Conservation (phyloP, 2,329 filamentous ascomycete genomes). For the Zymoseptoria tritici region DNA sequence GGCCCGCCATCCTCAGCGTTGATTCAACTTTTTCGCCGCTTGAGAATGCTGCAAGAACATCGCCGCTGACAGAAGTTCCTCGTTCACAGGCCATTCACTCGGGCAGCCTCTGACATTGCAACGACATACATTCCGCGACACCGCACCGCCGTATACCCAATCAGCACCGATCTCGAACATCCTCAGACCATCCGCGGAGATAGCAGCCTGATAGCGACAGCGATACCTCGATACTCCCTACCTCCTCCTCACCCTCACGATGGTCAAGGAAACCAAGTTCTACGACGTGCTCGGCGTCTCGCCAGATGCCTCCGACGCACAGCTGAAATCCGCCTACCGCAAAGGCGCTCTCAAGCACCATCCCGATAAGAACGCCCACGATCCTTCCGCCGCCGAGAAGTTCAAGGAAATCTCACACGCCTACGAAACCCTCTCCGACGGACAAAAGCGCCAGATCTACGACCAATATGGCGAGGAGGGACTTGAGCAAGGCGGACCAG, state of each 20-base stretch:
- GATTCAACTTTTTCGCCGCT: neutral
- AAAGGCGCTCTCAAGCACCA: conserved; percentile 76
- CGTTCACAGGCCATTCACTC: neutral
- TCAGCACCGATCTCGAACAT: neutral
- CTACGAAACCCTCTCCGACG: conserved; percentile 88
- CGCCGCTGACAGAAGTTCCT: neutral
- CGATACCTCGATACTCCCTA: neutral
- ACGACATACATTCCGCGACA: neutral
- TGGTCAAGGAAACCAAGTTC: conserved; percentile 72
- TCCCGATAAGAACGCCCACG: conserved; percentile 93
- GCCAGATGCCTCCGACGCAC: conserved; percentile 70
- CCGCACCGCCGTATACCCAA: neutral
- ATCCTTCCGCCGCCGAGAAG: conserved; percentile 88
- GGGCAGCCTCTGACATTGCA: neutral
- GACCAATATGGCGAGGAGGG: conserved; percentile 98
- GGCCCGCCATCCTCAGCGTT: neutral
- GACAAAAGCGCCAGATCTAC: conserved; percentile 85
- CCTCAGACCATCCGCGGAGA: neutral
- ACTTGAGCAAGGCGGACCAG: conserved; percentile 73
- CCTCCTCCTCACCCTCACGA: conserved; percentile 37
- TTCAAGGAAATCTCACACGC: conserved; percentile 97
- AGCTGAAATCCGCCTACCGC: conserved; percentile 89
- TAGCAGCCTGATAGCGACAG: conserved; percentile 9
- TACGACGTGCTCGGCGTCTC: conserved; percentile 75
- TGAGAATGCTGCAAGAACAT: neutral